Evolutionary conservation across 1,284 basidiomycete species (phyloP), one percentile per base, ranked within the genome.

Genomic region (Irpex sp.): DNA sequence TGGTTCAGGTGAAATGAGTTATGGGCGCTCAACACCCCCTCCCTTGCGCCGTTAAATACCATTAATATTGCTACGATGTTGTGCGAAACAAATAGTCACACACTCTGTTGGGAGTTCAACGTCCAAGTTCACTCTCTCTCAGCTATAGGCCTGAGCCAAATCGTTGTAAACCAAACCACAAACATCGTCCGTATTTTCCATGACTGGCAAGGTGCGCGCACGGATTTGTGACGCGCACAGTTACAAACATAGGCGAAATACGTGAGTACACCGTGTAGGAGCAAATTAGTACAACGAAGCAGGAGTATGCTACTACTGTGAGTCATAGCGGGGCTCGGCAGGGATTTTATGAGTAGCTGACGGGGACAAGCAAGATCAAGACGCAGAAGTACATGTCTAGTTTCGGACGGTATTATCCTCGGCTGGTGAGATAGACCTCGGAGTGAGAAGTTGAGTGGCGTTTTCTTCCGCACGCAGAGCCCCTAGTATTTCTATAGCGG

Each of bases 371-470:
- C 13, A 51, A 9, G 11, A 51, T 51, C 17, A 15, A 15, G 39
- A 11, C 8, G 8, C 15, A 9, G 15, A 43, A 50, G 17, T n/a
- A 50, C 17, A 50, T 13, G 49, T 8, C 49, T n/a, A 26, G 39
- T 43, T 50, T 21, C 17, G 17, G 17, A 50, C 49, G 17, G 7
- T 21, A 17, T 17, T 50, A n/a, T 64, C 63, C 31, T 39, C 53
- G n/a, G 49, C 47, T 5, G 68, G 68, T 9, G 66, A 67, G 33
- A 63, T 57, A 19, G 68, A 69, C 37, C 67, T 53, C 6, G 68
- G 68, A 11, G 68, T 69, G 15, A 68, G 65, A 19, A 69, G 51
- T 58, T 69, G 68, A 36, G 39, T 21, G 17, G 57, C 47, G 35
- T 58, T 55, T 17, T 62, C 58, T 46, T 64, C 64, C 11, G 57